phyloP scores from a whole-genome alignment of 1,284 basidiomycete genomes.

The Papiliotrema flavescens region DNA sequence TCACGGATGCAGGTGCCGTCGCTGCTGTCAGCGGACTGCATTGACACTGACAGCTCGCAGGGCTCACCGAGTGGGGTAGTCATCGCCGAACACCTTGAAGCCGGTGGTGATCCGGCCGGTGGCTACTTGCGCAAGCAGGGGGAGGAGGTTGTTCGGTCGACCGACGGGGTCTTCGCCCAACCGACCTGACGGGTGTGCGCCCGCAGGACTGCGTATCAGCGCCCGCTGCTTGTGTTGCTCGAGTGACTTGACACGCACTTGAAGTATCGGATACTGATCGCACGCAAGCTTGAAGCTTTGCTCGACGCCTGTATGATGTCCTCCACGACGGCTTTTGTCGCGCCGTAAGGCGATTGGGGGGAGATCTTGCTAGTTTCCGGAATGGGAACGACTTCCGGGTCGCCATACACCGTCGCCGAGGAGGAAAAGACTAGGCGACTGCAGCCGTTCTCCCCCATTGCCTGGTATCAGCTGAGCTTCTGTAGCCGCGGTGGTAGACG shows the following conservation, averaged over 20 bases:
- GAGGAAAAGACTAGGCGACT: constrained; percentile 92
- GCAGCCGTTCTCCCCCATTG: constrained; percentile 80
- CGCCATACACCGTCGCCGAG: constrained; percentile 98
- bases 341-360: constrained; percentile 91
- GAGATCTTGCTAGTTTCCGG: constrained; percentile 84
- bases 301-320: constrained; percentile 86
- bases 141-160: constrained; percentile 90
- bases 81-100: constrained; percentile 93
- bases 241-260: constrained; percentile 61
- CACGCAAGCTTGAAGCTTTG: constrained; percentile 55
- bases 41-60: neutral
- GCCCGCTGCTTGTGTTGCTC: neutral
- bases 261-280: constrained; percentile 71
- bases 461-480: constrained; percentile 48
- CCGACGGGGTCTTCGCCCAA: constrained; percentile 97
- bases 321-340: constrained; percentile 93
- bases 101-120: constrained; percentile 79
- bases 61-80: constrained; percentile 90
- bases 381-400: constrained; percentile 86
- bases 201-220: constrained; percentile 67
- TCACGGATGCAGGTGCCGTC: constrained; percentile 97
- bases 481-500: constrained; percentile 22
- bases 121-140: constrained; percentile 92
- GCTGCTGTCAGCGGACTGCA: constrained; percentile 30
- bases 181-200: constrained; percentile 89